Base-by-base conservation (phyloP, 208 protist genomes). In the Crithidia brevicula region DNA sequence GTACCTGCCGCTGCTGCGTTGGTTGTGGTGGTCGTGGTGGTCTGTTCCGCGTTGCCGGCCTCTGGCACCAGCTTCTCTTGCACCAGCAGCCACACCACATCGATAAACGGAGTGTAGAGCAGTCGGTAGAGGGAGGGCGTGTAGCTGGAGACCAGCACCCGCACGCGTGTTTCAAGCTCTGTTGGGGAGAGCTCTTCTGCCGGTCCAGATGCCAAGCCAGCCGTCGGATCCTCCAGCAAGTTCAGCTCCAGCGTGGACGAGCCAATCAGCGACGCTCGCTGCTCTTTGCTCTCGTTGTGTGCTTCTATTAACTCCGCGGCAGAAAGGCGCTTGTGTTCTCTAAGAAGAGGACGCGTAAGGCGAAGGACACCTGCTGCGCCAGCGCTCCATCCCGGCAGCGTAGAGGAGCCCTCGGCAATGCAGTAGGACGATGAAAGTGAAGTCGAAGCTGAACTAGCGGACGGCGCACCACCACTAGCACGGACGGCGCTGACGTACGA, bases 181-280 rank as follows among this genome's bases (percentile, higher is more conserved):
- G 79, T 76, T 3, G 77, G 66, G 6, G 85, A 79, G 33, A 95
- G 58, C 80, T 95, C 87, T 72, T 93, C 87, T 0, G 87, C 90
- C 0, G 84, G 76, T 2, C 83, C 85, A 15, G 74, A 59, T 20
- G 81, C 74, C 9, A 95, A 81, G n/a, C 90, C 90, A 22, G 87
- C 90, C 16, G 83, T 91, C n/a, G 90, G 90, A 59, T 95, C 90
- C 49, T 91, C 90, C 65, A 93, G 80, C n/a, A 95, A 54, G 45
- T 88, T 95, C 28, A 88, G 62, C 47, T 89, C 81, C 0, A 92
- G 64, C 54, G 75, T 58, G 11, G 60, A 64, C 20, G 69, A 42
- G 13, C 54, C 53, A 7, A 50, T n/a, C 23, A n/a, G n/a, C n/a
- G n/a, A n/a, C n/a, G n/a, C n/a, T n/a, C n/a, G n/a, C n/a, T n/a